A percentile compares a stretch with the other conserved stretches of the same genome.
Conservation (phyloP, 805 yeast species). For the Yarrowia keelungensis region DNA sequence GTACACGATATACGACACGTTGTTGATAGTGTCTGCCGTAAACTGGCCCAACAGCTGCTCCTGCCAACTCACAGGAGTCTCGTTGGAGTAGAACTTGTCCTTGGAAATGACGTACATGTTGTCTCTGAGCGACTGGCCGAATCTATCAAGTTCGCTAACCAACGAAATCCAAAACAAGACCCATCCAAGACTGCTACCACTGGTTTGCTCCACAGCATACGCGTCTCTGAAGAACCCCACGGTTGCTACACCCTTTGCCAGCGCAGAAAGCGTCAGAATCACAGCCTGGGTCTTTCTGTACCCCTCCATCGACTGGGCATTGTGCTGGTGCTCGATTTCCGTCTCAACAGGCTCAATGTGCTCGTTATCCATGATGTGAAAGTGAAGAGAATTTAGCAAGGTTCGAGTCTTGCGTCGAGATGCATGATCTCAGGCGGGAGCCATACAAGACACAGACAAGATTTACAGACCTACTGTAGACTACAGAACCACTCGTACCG, state of each 20-base stretch:
- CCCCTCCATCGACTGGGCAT: constrained; percentile 1
- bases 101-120: constrained; percentile 25
- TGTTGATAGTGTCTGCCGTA: constrained; percentile 10
- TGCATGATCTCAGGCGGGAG: neutral
- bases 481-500: no score
- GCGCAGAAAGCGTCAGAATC: neutral
- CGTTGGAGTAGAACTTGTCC: constrained; percentile 27
- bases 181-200: neutral
- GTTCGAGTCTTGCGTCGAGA: neutral
- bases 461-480: no score
- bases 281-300: constrained; percentile 2
- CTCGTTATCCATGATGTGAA: neutral
- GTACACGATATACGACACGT: constrained; percentile 8
- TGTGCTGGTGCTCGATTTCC: neutral
- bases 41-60: constrained; percentile 5
- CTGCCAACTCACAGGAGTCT: constrained; percentile 25
- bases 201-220: neutral
- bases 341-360: neutral
- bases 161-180: neutral
- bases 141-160: constrained; percentile 9
- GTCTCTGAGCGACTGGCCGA: constrained; percentile 28
- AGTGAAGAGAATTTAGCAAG: neutral
- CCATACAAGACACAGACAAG: no score
- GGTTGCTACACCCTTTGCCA: constrained; percentile 7
- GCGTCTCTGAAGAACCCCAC: constrained; percentile 6